phyloP scores from a whole-genome alignment of 345 rosid species.

The Durio zibethinus region DNA sequence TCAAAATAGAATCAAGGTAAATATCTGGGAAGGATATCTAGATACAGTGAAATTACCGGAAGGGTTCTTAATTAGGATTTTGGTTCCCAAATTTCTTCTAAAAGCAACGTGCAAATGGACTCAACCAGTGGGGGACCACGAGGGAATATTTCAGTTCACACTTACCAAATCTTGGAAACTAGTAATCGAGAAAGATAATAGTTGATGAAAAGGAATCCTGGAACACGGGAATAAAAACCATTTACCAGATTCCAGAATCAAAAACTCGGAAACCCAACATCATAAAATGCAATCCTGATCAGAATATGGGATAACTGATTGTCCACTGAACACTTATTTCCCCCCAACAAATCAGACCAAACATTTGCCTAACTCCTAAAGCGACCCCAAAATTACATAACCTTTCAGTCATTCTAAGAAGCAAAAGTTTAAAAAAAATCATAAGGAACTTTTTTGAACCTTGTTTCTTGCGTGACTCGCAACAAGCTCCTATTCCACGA shows the following conservation, averaged over 20 bases:
- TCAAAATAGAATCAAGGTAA: slow-evolving; percentile 11
- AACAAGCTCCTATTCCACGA: slow-evolving; percentile 32
- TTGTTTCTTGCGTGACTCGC: slow-evolving; percentile 55
- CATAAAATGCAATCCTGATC: slow-evolving; percentile 13
- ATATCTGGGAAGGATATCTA: background rate
- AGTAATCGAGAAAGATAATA: background rate
- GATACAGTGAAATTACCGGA: background rate
- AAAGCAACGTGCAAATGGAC: slow-evolving; percentile 2
- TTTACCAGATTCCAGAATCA: background rate
- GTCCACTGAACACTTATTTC: slow-evolving; percentile 16
- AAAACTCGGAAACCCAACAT: background rate
- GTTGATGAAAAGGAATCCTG: slow-evolving; percentile 28
- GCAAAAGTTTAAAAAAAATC: background rate
- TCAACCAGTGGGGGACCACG: slow-evolving; percentile 13
- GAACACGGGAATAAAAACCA: slow-evolving; percentile 2
- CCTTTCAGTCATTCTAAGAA: background rate
- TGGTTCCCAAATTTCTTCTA: background rate
- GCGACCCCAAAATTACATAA: background rate
- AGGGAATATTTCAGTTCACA: slow-evolving; percentile 23
- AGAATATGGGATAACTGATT: background rate
- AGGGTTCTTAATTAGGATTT: background rate
- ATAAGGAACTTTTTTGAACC: slow-evolving; percentile 28
- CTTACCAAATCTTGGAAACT: slow-evolving; percentile 6
- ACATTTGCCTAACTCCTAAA: background rate
- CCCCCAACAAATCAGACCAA: slow-evolving; percentile 19